A percentile compares a stretch with the other conserved stretches of the same genome.
Evolutionary conservation across 129 eudicot genomes (phyloP).

Genomic region (Glebionis coronaria): DNA sequence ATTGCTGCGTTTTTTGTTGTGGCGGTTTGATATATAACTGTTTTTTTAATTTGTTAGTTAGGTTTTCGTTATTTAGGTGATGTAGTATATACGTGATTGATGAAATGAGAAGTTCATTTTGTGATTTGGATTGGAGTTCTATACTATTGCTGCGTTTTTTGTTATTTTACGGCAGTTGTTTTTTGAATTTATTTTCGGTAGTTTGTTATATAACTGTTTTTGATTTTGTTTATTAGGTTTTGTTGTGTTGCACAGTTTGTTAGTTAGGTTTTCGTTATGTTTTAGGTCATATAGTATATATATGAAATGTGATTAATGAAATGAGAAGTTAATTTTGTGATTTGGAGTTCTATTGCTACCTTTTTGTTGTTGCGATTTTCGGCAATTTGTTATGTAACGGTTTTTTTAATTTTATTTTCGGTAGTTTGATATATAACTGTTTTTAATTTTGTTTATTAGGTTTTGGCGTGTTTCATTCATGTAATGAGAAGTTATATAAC

Average conservation of each 20-base stretch:
- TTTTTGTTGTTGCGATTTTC: not conserved
- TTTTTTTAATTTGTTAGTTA: not conserved
- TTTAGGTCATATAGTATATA: too few species aligned
- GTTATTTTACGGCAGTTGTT: not conserved
- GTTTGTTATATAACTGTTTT: too few species aligned
- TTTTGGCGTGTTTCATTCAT: not conserved
- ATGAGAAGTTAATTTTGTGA: not conserved
- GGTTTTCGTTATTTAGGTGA: not conserved
- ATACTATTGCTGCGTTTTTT: conserved; percentile 17
- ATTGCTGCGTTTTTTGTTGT: too few species aligned
- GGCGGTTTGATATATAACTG: not conserved
- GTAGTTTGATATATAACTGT: not conserved
- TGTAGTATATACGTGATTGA: not conserved
- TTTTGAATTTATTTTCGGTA: not conserved
- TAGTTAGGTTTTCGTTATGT: too few species aligned
- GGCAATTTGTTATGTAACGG: not conserved
- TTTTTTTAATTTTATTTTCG: not conserved
- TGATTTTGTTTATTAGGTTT: too few species aligned
- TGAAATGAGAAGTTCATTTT: not conserved
- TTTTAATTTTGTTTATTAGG: not conserved
- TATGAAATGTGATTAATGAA: too few species aligned
- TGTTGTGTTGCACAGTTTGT: too few species aligned
- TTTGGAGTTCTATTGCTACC: not conserved
- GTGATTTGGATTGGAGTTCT: not conserved
- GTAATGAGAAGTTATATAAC: not conserved